Percentiles rank a stretch among this genome's conserved stretches.
These are phyloP conservation scores for Claviceps cyperi DNA, from an alignment of 2,329 filamentous ascomycete genomes.

Conservation along the genomic window DNA sequence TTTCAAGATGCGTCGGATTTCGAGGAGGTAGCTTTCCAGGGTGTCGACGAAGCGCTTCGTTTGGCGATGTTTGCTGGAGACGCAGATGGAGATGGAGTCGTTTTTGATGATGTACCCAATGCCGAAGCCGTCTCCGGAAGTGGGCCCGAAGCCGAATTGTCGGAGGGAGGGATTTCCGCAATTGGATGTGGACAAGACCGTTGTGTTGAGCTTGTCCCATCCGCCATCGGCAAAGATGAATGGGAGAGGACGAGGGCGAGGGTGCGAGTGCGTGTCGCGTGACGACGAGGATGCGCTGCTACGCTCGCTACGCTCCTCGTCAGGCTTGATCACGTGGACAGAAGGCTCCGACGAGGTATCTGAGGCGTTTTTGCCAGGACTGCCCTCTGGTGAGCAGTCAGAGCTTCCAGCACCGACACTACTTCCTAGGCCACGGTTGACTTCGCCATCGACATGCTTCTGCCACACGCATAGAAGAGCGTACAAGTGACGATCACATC, in stretches of 20 bases:
- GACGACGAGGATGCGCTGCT: conserved; percentile 40
- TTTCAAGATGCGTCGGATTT: conserved; percentile 72
- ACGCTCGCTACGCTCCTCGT: conserved; percentile 33
- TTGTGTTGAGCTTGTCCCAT: conserved; percentile 92
- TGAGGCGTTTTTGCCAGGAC: conserved; percentile 36
- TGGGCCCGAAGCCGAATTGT: conserved; percentile 94
- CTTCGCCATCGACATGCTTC: conserved; percentile 58
- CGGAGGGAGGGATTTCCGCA: conserved; percentile 90
- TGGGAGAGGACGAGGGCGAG: conserved; percentile 37
- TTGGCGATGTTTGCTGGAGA: conserved; percentile 84
- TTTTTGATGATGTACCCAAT: conserved; percentile 97
- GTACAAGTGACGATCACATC: conserved; percentile 86
- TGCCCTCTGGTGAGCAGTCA: conserved; percentile 36
- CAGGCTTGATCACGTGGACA: conserved; percentile 17
- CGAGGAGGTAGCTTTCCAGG: conserved; percentile 77
- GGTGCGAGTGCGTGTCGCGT: conserved; percentile 23
- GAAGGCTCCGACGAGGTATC: conserved; percentile 19
- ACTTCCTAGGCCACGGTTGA: conserved; percentile 35
- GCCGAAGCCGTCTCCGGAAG: conserved; percentile 84
- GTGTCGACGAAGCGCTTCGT: conserved; percentile 82
- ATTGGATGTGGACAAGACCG: conserved; percentile 92
- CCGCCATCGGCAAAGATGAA: conserved; percentile 74
- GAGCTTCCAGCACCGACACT: conserved; percentile 42
- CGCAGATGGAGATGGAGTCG: conserved; percentile 69
- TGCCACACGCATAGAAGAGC: conserved; percentile 94